Percentiles rank a stretch among this genome's conserved stretches.
Conservation (phyloP, 306 rosid species). For the Senna siamea region DNA sequence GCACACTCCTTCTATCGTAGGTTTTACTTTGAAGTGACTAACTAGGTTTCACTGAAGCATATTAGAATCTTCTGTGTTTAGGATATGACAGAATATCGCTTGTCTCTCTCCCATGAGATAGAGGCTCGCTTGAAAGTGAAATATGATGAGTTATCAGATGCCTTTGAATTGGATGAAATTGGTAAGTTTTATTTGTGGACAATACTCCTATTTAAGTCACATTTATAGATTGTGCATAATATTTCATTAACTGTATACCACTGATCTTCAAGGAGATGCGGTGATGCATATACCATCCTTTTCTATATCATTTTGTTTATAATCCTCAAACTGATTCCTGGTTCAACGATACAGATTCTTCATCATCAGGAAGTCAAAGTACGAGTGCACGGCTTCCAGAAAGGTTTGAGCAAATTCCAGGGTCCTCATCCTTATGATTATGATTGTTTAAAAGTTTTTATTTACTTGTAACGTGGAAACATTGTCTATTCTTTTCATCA, state of each 20-base stretch:
- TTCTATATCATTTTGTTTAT: slow-evolving; percentile 6
- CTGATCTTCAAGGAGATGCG: background rate
- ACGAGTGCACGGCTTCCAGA: slow-evolving; percentile 82
- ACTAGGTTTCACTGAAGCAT: slow-evolving; percentile 28
- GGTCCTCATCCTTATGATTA: slow-evolving; percentile 10
- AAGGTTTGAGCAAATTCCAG: slow-evolving; percentile 56
- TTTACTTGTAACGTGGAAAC: slow-evolving; percentile 24
- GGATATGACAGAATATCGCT: slow-evolving; percentile 85
- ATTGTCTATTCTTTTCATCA: background rate
- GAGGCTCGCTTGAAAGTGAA: slow-evolving; percentile 78
- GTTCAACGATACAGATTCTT: slow-evolving; percentile 57
- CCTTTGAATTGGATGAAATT: slow-evolving; percentile 70
- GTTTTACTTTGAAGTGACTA: slow-evolving; percentile 23
- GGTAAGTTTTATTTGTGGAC: slow-evolving; percentile 51
- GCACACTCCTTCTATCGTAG: slow-evolving; percentile 2
- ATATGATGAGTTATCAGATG: slow-evolving; percentile 73
- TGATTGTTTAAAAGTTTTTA: slow-evolving; percentile 7
- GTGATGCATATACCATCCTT: background rate
- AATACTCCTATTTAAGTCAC: background rate
- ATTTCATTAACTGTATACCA: background rate
- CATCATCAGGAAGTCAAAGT: slow-evolving; percentile 68
- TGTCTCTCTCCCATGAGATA: slow-evolving; percentile 74
- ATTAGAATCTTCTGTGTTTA: slow-evolving; percentile 34
- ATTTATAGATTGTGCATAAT: background rate
- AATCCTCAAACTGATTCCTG: slow-evolving; percentile 29